phyloP scores from a whole-genome alignment of 768 basidiomycete species.

The Kwoniella sp. region DNA sequence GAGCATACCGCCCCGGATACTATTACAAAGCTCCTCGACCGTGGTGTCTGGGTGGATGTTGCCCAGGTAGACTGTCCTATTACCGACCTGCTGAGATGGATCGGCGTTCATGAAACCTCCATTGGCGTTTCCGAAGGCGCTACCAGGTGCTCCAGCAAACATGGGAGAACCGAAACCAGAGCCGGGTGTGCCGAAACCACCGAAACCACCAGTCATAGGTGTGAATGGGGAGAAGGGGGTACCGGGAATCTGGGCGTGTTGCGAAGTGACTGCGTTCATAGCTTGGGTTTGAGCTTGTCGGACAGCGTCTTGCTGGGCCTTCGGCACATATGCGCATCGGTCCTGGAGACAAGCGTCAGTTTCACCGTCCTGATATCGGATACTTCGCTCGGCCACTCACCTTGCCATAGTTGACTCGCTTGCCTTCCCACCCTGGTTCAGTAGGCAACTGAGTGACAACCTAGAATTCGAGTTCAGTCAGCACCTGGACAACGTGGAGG shows the following conservation, averaged over 20 bases:
- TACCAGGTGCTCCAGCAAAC: constrained; percentile 29
- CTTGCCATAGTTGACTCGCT: constrained; percentile 97
- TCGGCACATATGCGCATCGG: constrained; percentile 92
- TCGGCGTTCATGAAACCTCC: constrained; percentile 39
- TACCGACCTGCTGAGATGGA: constrained; percentile 64
- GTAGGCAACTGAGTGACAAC: constrained; percentile 90
- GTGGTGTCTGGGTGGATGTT: constrained; percentile 96
- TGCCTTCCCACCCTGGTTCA: constrained; percentile 91
- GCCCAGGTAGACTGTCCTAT: constrained; percentile 91
- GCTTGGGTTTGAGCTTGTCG: constrained; percentile 58
- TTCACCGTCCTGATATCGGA: not conserved
- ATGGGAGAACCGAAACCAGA: constrained; percentile 51
- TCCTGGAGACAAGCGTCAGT: constrained; percentile 58
- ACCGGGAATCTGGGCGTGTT: constrained; percentile 54
- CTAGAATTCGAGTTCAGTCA: constrained; percentile 56
- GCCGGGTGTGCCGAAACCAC: constrained; percentile 36
- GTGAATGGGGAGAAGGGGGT: constrained; percentile 53
- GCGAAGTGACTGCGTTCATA: constrained; percentile 48
- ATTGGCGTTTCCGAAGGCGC: constrained; percentile 47
- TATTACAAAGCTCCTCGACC: constrained; percentile 92
- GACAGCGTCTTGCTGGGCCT: constrained; percentile 77
- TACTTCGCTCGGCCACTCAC: constrained; percentile 18
- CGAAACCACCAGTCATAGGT: constrained; percentile 40
- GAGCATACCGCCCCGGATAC: constrained; percentile 92
- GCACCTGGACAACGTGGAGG: not conserved